These are phyloP conservation scores for Coriolopsis trogii DNA, from an alignment of 1,284 basidiomycete genomes.

Conservation along the genomic window DNA sequence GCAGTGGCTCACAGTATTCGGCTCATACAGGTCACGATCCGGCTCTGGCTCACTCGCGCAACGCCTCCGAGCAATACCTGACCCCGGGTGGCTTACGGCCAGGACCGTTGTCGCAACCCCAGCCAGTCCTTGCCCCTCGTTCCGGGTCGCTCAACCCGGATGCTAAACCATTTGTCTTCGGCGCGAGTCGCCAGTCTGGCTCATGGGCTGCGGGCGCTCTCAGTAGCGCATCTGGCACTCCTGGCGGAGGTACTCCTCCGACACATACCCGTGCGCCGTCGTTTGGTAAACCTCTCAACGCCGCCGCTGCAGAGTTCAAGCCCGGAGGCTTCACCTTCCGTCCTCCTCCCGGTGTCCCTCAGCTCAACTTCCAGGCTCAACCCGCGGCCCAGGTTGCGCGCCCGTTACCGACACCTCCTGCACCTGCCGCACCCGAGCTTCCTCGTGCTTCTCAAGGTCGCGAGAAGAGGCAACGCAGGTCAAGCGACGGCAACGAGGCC, in stretches of 20 bases:
- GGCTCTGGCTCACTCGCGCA: constrained; percentile 64
- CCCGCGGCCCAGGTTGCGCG: constrained; percentile 26
- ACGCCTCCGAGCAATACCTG: constrained; percentile 43
- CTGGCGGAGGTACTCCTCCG: constrained; percentile 23
- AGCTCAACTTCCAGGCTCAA: constrained; percentile 48
- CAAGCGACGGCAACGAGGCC: constrained; percentile 42
- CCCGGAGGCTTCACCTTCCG: constrained; percentile 74
- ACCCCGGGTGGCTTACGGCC: constrained; percentile 26
- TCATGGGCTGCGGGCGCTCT: constrained; percentile 18
- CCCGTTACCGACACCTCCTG: constrained; percentile 39
- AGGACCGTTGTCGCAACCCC: constrained; percentile 20
- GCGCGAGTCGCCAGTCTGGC: constrained; percentile 36
- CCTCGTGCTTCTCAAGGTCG: constrained; percentile 58
- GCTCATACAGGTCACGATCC: constrained; percentile 65
- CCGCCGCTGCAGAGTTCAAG: constrained; percentile 76
- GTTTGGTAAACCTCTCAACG: constrained; percentile 69
- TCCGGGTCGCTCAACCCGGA: constrained; percentile 65
- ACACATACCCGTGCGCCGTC: constrained; percentile 63
- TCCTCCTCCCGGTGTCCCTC: constrained; percentile 64
- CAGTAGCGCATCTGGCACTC: constrained; percentile 25
- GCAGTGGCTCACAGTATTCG: constrained; percentile 51
- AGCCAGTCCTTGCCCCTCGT: constrained; percentile 23
- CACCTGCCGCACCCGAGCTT: constrained; percentile 28
- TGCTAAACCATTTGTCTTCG: constrained; percentile 83
- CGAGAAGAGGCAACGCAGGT: constrained; percentile 72